These are phyloP conservation scores for Naganishia randhawae DNA, from an alignment of 768 basidiomycete genomes.

Conservation along the genomic window DNA sequence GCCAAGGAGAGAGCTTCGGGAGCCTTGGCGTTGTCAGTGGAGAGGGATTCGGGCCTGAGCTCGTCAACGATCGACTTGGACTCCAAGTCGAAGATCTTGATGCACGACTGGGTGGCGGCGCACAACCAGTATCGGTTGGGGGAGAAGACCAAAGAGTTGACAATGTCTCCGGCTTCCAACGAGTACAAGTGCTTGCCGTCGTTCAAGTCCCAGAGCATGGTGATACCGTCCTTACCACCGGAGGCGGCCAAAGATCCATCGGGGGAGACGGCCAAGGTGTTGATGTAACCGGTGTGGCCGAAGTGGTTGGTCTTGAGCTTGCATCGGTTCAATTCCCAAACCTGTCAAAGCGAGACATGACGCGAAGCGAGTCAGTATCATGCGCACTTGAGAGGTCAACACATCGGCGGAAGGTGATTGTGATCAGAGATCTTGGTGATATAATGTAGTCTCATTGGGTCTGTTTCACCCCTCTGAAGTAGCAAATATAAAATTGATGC, in stretches of 20 bases:
- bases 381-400: background rate
- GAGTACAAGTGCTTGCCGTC: constrained; percentile 99
- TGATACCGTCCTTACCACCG: constrained; percentile 98
- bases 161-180: constrained; percentile 93
- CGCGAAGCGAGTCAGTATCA: constrained; percentile 15
- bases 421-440: constrained; percentile 78
- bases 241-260: constrained; percentile 98
- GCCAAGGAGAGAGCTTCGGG: constrained; percentile 90
- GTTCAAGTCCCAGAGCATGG: constrained; percentile 99
- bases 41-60: constrained; percentile 89
- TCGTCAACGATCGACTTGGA: constrained; percentile 99
- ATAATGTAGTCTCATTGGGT: constrained; percentile 69
- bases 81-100: constrained; percentile 99
- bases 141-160: constrained; percentile 99
- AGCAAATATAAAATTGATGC: constrained; percentile 74
- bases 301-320: constrained; percentile 99
- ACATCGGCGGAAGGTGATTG: constrained; percentile 3
- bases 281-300: constrained; percentile 99
- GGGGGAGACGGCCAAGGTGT: constrained; percentile 95
- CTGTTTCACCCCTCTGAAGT: constrained; percentile 68
- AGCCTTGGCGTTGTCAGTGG: constrained; percentile 57
- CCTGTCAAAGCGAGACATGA: constrained; percentile 56
- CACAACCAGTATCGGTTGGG: constrained; percentile 99
- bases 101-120: constrained; percentile 91
- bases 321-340: constrained; percentile 99